phyloP scores from a whole-genome alignment of 495 filamentous ascomycete species.

The Astrothelium macrocarpum region DNA sequence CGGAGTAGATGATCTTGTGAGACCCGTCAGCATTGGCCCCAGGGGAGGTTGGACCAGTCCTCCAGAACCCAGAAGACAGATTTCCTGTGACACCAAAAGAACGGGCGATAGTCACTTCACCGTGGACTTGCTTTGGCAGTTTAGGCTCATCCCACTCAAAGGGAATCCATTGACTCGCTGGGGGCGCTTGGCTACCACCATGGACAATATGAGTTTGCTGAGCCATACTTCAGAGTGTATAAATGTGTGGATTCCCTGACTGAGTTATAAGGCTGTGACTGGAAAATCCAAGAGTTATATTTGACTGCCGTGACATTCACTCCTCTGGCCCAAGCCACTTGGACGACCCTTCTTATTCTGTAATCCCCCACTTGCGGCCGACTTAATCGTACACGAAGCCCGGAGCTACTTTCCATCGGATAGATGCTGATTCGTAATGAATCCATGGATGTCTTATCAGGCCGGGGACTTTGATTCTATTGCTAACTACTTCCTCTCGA shows the following conservation, averaged over 20 bases:
- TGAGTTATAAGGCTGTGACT: neutral
- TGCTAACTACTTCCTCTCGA: neutral
- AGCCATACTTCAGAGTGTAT: neutral
- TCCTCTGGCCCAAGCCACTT: neutral
- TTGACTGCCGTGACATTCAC: neutral
- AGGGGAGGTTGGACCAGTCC: neutral
- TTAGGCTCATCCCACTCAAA: neutral
- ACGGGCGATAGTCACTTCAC: neutral
- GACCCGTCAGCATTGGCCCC: neutral
- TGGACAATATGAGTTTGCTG: neutral
- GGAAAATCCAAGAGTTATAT: neutral
- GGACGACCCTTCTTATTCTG: neutral
- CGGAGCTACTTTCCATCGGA: neutral
- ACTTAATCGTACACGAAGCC: neutral
- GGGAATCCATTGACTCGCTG: neutral
- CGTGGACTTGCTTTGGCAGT: neutral
- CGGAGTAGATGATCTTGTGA: conserved; percentile 1
- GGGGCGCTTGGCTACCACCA: neutral
- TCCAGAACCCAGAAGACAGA: neutral
- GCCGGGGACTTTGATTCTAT: neutral
- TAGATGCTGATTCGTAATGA: neutral
- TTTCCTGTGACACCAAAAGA: neutral
- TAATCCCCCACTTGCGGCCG: neutral
- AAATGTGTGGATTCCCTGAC: neutral
- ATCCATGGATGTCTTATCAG: neutral